These are phyloP conservation scores for Picea sitchensis DNA, from an alignment of 75 land plant species.

Conservation along the genomic window DNA sequence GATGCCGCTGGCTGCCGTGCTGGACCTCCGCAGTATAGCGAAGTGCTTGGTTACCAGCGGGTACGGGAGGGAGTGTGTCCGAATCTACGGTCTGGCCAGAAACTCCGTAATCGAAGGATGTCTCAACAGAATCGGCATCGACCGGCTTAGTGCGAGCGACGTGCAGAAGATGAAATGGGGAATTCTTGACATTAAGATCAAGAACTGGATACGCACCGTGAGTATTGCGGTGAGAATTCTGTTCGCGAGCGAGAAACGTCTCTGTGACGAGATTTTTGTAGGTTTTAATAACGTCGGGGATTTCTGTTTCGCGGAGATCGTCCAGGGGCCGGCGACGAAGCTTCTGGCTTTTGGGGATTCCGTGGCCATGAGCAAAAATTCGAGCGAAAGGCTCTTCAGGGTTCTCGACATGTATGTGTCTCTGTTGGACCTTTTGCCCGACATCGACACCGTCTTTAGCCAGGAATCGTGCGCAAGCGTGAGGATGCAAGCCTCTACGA, in stretches of 20 bases:
- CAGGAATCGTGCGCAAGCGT: slow-evolving; percentile 41
- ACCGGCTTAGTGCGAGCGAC: slow-evolving; percentile 30
- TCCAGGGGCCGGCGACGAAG: slow-evolving; percentile 36
- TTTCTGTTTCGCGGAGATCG: slow-evolving; percentile 54
- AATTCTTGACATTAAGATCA: slow-evolving; percentile 45
- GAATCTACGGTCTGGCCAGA: slow-evolving; percentile 36
- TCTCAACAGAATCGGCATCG: slow-evolving; percentile 64
- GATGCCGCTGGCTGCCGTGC: no score
- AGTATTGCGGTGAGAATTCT: slow-evolving; percentile 49
- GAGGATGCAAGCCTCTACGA: slow-evolving; percentile 35
- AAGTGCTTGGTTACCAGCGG: slow-evolving; percentile 12
- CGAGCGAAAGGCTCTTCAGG: slow-evolving; percentile 57
- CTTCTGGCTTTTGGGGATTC: slow-evolving; percentile 49
- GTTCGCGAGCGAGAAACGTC: slow-evolving; percentile 61
- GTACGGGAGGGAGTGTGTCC: slow-evolving; percentile 52
- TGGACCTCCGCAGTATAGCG: no score
- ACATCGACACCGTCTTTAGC: slow-evolving; percentile 49
- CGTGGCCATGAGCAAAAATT: slow-evolving; percentile 43
- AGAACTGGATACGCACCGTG: slow-evolving; percentile 54
- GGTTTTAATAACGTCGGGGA: slow-evolving; percentile 27
- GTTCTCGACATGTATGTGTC: slow-evolving; percentile 56
- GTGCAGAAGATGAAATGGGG: slow-evolving; percentile 68
- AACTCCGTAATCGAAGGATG: slow-evolving; percentile 58
- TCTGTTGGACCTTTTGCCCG: slow-evolving; percentile 50
- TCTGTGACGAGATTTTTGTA: slow-evolving; percentile 64